A percentile compares a stretch with the other conserved stretches of the same genome.
Conservation (phyloP, 2,329 filamentous ascomycete genomes). For the Mollisia scopiformis region DNA sequence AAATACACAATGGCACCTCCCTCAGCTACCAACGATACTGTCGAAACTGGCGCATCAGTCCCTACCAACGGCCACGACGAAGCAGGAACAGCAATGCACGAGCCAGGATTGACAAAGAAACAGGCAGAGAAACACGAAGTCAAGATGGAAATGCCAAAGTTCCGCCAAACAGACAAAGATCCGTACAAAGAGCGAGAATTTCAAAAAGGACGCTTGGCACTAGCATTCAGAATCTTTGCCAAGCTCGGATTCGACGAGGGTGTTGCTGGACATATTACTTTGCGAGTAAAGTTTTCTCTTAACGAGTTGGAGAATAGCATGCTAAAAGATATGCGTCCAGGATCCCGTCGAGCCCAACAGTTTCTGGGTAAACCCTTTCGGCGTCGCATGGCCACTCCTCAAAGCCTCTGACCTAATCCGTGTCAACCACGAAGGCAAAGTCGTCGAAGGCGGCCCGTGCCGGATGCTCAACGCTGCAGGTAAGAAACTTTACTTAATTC, state of each 20-base stretch:
- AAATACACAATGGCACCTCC: slow-evolving; percentile 27
- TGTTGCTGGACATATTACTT: slow-evolving; percentile 49
- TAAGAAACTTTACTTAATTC: slow-evolving; percentile 13
- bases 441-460: slow-evolving; percentile 61
- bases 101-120: slow-evolving; percentile 24
- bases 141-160: slow-evolving; percentile 4
- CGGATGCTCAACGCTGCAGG: slow-evolving; percentile 36
- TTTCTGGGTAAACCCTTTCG: slow-evolving; percentile 41
- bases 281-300: slow-evolving; percentile 30
- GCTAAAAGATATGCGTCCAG: slow-evolving; percentile 20
- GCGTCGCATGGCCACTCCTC: slow-evolving; percentile 45
- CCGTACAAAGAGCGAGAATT: slow-evolving; percentile 40
- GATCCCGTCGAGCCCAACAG: slow-evolving; percentile 38
- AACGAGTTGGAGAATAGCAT: neutral
- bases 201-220: slow-evolving; percentile 46
- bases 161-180: slow-evolving; percentile 31
- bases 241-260: slow-evolving; percentile 50
- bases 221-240: slow-evolving; percentile 51
- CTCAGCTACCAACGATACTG: slow-evolving; percentile 22
- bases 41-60: slow-evolving; percentile 14
- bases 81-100: slow-evolving; percentile 19
- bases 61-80: slow-evolving; percentile 6
- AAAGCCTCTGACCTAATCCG: slow-evolving; percentile 69
- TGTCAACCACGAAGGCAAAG: slow-evolving; percentile 61
- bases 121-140: slow-evolving; percentile 17